Evolutionary conservation across 768 basidiomycete species (phyloP), one percentile per base, ranked within the genome.

Genomic region (Tulasnella sp.): DNA sequence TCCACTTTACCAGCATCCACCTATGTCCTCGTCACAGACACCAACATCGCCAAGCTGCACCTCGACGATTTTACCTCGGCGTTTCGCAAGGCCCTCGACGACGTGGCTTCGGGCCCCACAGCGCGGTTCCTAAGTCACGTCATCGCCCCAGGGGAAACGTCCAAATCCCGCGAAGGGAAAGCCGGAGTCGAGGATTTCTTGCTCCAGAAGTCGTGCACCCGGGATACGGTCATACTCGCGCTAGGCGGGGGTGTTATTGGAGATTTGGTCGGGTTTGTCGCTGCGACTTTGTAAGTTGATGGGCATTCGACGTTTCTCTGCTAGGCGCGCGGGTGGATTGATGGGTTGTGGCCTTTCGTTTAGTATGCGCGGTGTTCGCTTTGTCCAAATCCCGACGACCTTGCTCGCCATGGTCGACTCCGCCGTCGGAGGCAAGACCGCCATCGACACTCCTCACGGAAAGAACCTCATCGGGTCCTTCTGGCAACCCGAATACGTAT

Each of bases 381-480:
- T 97, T 83, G 91, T 94, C 29, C 97, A 99, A 84, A 93, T 99
- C 75, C 97, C 97, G 0, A 98, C 97, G 0, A 97, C 96, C 0
- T 86, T 99, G 1, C 88, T 99, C 77, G 95, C 96, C 7, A 99
- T 99, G 97, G 97, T 99, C 31, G 97, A 99, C 83, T 98, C 96
- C 0, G 91, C 94, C 77, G 91, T 99, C 64, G 97, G 97, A 6
- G 97, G 97, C 42, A 99, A 98, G 86, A 99, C 97, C 0, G 97
- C 97, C n/a, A 96, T 99, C 78, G 97, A 99, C 82, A 98, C 97
- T 0, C 95, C 94, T 1, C 93, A 95, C 79, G 97, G 97, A 75
- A 99, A 99, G 85, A 99, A 99, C 83, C 88, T 99, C 79, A 94
- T 99, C 79, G 97, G 97, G 77, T 93, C 97, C 5, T 99, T 99